Evolutionary conservation across 306 rosid species (phyloP).

Genomic region (Acacia confusa): DNA sequence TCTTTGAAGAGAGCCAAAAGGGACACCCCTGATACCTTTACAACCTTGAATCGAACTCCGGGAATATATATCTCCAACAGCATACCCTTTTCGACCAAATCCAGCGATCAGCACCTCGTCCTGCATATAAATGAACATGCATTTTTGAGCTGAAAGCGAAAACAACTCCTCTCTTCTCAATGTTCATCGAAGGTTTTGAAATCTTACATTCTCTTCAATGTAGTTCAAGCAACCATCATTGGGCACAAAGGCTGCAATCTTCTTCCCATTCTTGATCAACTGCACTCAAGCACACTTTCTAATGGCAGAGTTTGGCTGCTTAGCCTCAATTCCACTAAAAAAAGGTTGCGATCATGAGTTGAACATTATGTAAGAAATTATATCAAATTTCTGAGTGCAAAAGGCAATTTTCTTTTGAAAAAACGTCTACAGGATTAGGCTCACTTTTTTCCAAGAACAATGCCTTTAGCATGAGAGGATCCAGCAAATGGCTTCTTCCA

Average conservation of each 20-base stretch:
- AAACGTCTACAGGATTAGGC: conserved; percentile 17
- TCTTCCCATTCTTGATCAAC: conserved; percentile 66
- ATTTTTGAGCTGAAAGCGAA: neutral
- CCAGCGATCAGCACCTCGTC: conserved; percentile 75
- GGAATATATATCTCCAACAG: conserved; percentile 78
- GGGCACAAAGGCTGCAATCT: conserved; percentile 70
- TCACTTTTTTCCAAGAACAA: conserved; percentile 62
- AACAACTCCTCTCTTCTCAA: neutral
- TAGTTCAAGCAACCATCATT: conserved; percentile 71
- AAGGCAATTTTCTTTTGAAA: neutral
- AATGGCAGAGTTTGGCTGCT: conserved; percentile 73
- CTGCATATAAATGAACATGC: conserved; percentile 28
- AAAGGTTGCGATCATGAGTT: neutral
- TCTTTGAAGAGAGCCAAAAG: conserved; percentile 67
- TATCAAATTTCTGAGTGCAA: neutral
- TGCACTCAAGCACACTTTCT: conserved; percentile 72
- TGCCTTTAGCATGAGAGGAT: conserved; percentile 65
- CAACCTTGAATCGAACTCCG: conserved; percentile 69
- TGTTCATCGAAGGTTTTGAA: neutral
- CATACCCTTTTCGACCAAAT: conserved; percentile 65
- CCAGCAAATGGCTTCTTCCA: conserved; percentile 76
- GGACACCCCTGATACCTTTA: conserved; percentile 68
- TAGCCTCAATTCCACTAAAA: conserved; percentile 66
- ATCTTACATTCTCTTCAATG: conserved; percentile 63
- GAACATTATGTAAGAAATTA: conserved; percentile 1